Conservation (phyloP, 768 basidiomycete species). For the Cystobasidium onofrii region DNA sequence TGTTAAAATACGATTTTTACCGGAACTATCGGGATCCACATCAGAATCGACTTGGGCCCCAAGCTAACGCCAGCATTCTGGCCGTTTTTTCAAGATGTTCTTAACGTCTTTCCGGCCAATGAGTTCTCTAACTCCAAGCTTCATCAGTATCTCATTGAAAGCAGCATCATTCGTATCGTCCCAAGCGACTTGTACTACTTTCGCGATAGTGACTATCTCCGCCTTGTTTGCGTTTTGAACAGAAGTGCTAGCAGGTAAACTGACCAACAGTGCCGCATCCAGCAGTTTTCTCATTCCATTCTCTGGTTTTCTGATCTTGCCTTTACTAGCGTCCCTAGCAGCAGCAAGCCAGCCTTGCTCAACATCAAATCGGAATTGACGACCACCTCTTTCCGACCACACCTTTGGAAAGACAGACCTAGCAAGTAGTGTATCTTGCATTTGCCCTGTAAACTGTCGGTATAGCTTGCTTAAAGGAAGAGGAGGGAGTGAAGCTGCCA, state of each 20-base stretch:
- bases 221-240: not conserved
- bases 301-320: slow-evolving; percentile 53
- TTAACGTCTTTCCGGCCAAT: slow-evolving; percentile 56
- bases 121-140: slow-evolving; percentile 55
- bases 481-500: slow-evolving; percentile 60
- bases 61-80: slow-evolving; percentile 41
- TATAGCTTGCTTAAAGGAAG: slow-evolving; percentile 59
- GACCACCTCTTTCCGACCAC: slow-evolving; percentile 57
- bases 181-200: slow-evolving; percentile 52
- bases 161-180: slow-evolving; percentile 47
- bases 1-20: slow-evolving; percentile 19
- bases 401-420: slow-evolving; percentile 66
- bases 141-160: slow-evolving; percentile 48
- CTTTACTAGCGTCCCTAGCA: slow-evolving; percentile 46
- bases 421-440: slow-evolving; percentile 72
- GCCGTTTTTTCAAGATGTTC: slow-evolving; percentile 40
- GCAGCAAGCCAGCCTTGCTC: slow-evolving; percentile 69
- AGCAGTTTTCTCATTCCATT: slow-evolving; percentile 68
- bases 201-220: slow-evolving; percentile 47
- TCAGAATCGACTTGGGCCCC: too few species aligned
- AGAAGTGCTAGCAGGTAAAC: slow-evolving; percentile 52
- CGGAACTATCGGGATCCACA: slow-evolving; percentile 11
- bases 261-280: slow-evolving; percentile 62
- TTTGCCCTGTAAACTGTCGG: slow-evolving; percentile 59
- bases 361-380: slow-evolving; percentile 61